These are phyloP conservation scores for Eucalyptus curtisii DNA, from an alignment of 345 rosid species.

Conservation along the genomic window DNA sequence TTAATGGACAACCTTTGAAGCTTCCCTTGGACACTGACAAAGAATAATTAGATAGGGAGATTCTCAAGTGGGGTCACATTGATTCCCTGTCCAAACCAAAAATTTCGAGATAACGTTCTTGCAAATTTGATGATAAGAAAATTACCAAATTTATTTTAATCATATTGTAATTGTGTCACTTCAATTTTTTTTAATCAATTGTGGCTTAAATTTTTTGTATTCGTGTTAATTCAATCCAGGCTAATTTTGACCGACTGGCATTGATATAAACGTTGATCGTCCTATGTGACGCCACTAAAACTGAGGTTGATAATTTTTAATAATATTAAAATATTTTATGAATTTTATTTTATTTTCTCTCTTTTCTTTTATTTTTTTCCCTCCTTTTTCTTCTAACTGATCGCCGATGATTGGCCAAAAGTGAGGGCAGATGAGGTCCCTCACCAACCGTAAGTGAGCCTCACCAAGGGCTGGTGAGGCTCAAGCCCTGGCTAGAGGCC, in stretches of 20 bases:
- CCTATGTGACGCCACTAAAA: fast-evolving
- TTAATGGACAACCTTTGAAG: neutral
- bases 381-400: no score
- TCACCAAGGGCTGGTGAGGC: neutral
- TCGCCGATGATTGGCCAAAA: no score
- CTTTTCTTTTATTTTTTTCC: neutral
- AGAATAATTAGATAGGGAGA: neutral
- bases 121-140: neutral
- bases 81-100: neutral
- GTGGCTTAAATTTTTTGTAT: neutral
- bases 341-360: no score
- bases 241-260: fast-evolving
- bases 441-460: neutral
- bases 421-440: no score
- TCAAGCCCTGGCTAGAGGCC: fast-evolving
- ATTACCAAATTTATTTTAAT: no score
- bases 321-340: neutral
- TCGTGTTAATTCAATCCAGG: fast-evolving
- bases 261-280: fast-evolving
- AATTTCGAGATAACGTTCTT: neutral
- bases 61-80: neutral
- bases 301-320: no score
- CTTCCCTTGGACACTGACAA: neutral
- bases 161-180: no score
- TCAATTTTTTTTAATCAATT: no score